phyloP scores from a whole-genome alignment of 1,284 basidiomycete species.

The Apiotrichum mycotoxinovorans region DNA sequence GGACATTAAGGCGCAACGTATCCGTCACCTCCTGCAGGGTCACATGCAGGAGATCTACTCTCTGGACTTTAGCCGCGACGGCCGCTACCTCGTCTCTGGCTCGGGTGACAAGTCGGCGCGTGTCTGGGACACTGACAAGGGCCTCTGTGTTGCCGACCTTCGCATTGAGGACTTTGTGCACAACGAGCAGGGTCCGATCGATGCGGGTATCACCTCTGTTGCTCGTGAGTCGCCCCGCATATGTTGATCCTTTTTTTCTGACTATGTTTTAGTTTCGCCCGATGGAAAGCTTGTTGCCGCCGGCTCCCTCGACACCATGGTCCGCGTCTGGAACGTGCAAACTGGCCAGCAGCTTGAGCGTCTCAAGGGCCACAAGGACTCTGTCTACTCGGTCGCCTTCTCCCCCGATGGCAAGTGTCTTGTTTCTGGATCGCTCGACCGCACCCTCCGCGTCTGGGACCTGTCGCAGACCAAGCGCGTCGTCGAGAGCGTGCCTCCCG shows the following conservation, averaged over 20 bases:
- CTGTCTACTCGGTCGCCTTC: conserved; percentile 80
- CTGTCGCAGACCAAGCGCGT: conserved; percentile 52
- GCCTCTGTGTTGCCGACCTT: conserved; percentile 54
- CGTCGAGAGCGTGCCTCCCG: conserved; percentile 28
- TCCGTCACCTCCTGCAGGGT: conserved; percentile 71
- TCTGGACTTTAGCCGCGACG: conserved; percentile 78
- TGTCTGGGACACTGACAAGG: conserved; percentile 76
- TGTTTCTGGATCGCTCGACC: conserved; percentile 79
- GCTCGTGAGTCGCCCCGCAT: conserved; percentile 36
- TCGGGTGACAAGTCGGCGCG: conserved; percentile 85
- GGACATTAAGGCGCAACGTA: conserved; percentile 72
- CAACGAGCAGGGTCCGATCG: conserved; percentile 57
- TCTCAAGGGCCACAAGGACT: conserved; percentile 75
- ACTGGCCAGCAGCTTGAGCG: conserved; percentile 70
- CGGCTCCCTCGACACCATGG: conserved; percentile 75
- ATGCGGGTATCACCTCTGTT: conserved; percentile 67
- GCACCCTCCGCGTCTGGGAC: conserved; percentile 85
- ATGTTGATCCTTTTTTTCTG: not conserved
- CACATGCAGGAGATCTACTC: conserved; percentile 90
- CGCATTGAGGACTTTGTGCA: conserved; percentile 53
- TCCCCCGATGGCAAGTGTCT: conserved; percentile 72
- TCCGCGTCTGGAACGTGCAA: conserved; percentile 79
- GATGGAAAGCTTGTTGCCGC: conserved; percentile 77
- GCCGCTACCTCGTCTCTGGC: conserved; percentile 77
- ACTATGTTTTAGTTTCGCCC: conserved; percentile 63